phyloP scores from a whole-genome alignment of 371 early-diverging fungal species.

The Mortierella sp. region DNA sequence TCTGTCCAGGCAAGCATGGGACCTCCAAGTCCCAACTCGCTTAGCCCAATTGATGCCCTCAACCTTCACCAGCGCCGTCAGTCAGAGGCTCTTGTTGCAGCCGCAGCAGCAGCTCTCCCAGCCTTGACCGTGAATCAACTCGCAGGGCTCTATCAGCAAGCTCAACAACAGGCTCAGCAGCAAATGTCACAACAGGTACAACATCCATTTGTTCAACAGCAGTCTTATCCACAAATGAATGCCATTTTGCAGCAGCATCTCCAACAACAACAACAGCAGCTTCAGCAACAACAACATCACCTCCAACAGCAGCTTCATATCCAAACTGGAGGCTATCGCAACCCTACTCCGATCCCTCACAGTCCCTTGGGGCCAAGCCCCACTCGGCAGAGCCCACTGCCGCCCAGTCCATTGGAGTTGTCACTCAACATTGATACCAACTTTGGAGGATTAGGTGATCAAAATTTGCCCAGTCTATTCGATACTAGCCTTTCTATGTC shows the following conservation, averaged over 20 bases:
- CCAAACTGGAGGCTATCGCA: not conserved
- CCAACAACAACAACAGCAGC: slow-evolving; percentile 15
- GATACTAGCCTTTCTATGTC: slow-evolving; percentile 36
- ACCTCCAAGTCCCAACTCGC: slow-evolving; percentile 30
- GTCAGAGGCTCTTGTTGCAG: slow-evolving; percentile 20
- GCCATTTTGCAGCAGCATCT: slow-evolving; percentile 12
- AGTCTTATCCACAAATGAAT: not conserved
- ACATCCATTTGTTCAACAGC: too few species aligned
- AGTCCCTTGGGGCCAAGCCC: slow-evolving; percentile 35
- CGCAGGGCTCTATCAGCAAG: slow-evolving; percentile 8
- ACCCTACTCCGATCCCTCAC: slow-evolving; percentile 17
- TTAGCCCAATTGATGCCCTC: slow-evolving; percentile 34
- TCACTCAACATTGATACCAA: slow-evolving; percentile 37
- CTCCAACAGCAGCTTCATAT: slow-evolving; percentile 11
- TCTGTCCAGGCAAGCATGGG: not conserved
- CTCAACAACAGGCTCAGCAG: slow-evolving; percentile 3
- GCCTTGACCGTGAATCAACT: not conserved
- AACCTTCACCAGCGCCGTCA: slow-evolving; percentile 29
- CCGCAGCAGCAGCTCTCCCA: slow-evolving; percentile 8
- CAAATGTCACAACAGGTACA: not conserved
- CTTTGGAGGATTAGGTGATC: slow-evolving; percentile 25
- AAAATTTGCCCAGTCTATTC: slow-evolving; percentile 42
- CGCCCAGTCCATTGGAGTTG: slow-evolving; percentile 40
- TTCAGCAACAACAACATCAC: slow-evolving; percentile 19
- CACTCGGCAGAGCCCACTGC: slow-evolving; percentile 31